phyloP scores from a whole-genome alignment of 2,329 filamentous ascomycete species.

The Alternaria solani region DNA sequence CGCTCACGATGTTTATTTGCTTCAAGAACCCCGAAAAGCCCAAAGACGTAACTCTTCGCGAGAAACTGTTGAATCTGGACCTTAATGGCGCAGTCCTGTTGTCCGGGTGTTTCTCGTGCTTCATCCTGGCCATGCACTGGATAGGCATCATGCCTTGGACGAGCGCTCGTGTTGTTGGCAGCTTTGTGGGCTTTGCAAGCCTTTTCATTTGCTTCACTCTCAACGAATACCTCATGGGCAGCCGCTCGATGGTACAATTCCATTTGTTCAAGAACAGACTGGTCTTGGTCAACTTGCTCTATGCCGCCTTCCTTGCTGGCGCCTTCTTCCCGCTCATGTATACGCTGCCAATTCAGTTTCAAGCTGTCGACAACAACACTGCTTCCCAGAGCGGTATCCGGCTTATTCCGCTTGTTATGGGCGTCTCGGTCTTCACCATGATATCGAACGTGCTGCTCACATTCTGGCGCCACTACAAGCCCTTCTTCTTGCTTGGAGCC shows the following conservation, averaged over 20 bases:
- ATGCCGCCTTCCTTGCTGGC: conserved; percentile 37
- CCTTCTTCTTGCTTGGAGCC: conserved; percentile 51
- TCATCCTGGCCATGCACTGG: conserved; percentile 42
- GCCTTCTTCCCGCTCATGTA: conserved; percentile 41
- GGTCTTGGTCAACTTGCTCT: conserved; percentile 27
- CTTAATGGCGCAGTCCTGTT: conserved; percentile 32
- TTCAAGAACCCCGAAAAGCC: conserved; percentile 30
- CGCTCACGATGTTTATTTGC: conserved; percentile 32
- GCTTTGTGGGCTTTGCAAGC: conserved; percentile 59
- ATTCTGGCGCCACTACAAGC: conserved; percentile 52
- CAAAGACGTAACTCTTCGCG: conserved; percentile 15
- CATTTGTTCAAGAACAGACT: conserved; percentile 30
- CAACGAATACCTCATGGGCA: conserved; percentile 38
- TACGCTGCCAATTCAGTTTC: conserved; percentile 40
- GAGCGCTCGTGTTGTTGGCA: conserved; percentile 54
- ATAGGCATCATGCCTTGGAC: conserved; percentile 53
- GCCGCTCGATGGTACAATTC: conserved; percentile 38
- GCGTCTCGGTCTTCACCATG: conserved; percentile 39
- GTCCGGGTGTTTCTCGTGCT: conserved; percentile 32
- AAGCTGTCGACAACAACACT: conserved; percentile 35
- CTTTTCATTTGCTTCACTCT: conserved; percentile 54
- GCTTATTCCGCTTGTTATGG: conserved; percentile 39
- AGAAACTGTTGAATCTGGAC: conserved; percentile 37
- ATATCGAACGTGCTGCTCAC: conserved; percentile 37
- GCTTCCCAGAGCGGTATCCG: conserved; percentile 39